Conservation (phyloP, 1,284 basidiomycete genomes). For the Anthracocystis walkeri region DNA sequence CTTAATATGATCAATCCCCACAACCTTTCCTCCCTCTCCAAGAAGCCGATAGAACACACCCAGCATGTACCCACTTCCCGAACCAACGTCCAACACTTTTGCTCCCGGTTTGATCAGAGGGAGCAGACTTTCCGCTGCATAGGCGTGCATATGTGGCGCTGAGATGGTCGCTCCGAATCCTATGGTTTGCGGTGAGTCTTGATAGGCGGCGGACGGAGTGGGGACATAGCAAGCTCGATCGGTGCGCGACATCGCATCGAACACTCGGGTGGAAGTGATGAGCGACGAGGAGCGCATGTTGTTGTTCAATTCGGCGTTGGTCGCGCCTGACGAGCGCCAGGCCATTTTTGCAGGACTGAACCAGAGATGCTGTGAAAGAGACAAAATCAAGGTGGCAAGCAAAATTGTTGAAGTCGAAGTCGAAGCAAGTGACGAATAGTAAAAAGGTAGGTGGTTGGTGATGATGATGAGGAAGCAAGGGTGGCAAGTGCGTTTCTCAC, state of each 20-base stretch:
- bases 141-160: constrained; percentile 88
- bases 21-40: constrained; percentile 72
- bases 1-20: constrained; percentile 90
- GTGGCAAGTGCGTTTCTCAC: constrained; percentile 7
- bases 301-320: constrained; percentile 78
- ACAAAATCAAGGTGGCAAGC: too few species aligned
- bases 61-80: constrained; percentile 59
- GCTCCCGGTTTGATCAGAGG: constrained; percentile 78
- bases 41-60: constrained; percentile 66
- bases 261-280: constrained; percentile 69
- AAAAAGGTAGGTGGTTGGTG: too few species aligned
- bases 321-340: constrained; percentile 79
- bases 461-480: background rate
- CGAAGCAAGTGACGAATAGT: background rate
- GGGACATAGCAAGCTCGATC: constrained; percentile 75
- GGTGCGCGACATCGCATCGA: constrained; percentile 52
- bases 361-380: too few species aligned
- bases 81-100: constrained; percentile 79
- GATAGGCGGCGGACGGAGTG: constrained; percentile 73
- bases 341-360: constrained; percentile 74
- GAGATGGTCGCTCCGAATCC: constrained; percentile 86
- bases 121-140: constrained; percentile 80
- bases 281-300: constrained; percentile 77
- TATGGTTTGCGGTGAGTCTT: constrained; percentile 85
- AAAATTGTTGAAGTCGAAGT: too few species aligned